phyloP scores from a whole-genome alignment of 2,329 filamentous ascomycete species.

The Scleromitrula shiraiana region DNA sequence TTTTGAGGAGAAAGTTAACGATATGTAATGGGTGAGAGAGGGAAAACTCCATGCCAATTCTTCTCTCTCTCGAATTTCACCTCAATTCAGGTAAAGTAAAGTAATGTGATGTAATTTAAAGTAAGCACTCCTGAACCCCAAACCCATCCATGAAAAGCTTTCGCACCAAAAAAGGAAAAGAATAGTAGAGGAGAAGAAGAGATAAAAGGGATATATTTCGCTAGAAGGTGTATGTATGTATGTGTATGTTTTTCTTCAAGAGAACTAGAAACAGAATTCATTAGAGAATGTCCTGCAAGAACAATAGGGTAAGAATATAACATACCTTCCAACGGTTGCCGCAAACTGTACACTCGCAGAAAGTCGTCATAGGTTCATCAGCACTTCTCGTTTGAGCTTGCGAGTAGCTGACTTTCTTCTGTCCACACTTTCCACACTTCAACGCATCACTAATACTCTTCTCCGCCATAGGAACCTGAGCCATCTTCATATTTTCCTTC shows the following conservation, averaged over 20 bases:
- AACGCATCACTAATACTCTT: slow-evolving; percentile 84
- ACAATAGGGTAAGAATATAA: neutral
- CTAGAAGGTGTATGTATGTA: neutral
- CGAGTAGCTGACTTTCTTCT: slow-evolving; percentile 91
- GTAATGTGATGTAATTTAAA: neutral
- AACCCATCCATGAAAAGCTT: slow-evolving; percentile 26
- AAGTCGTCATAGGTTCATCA: slow-evolving; percentile 85
- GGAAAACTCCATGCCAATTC: neutral
- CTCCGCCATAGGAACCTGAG: slow-evolving; percentile 87
- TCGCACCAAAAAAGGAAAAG: slow-evolving; percentile 17
- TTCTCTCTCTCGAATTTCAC: no score
- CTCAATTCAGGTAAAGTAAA: no score
- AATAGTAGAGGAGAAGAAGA: neutral
- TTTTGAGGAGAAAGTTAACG: no score
- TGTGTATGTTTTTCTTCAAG: slow-evolving; percentile 16
- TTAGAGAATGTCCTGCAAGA: no score
- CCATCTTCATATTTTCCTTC: slow-evolving; percentile 93
- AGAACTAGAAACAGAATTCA: slow-evolving; percentile 25
- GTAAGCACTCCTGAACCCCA: slow-evolving; percentile 15
- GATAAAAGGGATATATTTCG: neutral
- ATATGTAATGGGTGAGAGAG: no score
- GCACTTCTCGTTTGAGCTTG: slow-evolving; percentile 94
- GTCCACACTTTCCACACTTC: slow-evolving; percentile 83
- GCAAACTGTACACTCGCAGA: slow-evolving; percentile 63
- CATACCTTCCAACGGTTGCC: slow-evolving; percentile 64